Evolutionary conservation across 1,284 basidiomycete genomes (phyloP).

Genomic region (Bjerkandera adusta): DNA sequence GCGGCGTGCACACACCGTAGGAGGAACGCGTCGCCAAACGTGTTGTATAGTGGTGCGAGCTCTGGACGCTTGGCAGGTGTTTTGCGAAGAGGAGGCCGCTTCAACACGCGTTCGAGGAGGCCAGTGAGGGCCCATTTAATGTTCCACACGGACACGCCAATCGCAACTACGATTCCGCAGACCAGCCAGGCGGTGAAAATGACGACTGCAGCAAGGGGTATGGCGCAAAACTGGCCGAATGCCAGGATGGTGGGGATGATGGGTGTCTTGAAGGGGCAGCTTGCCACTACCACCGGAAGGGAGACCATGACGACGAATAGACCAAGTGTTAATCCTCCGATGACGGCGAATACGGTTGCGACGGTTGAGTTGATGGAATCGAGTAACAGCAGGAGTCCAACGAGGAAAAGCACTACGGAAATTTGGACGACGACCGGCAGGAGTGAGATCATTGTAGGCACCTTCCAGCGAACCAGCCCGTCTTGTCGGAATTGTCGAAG

Average conservation of each 20-base stretch:
- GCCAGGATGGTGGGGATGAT: neutral
- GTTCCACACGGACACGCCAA: no score
- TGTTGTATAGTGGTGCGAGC: no score
- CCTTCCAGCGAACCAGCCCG: constrained; percentile 20
- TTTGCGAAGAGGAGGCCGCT: no score
- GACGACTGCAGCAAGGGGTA: neutral
- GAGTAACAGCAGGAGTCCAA: constrained; percentile 20
- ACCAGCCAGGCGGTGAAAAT: no score
- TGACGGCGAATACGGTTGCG: constrained; percentile 13
- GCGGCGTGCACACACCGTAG: no score
- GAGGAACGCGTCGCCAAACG: no score
- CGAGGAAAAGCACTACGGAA: constrained; percentile 22
- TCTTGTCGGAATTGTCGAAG: constrained; percentile 22
- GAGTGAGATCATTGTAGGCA: constrained; percentile 18
- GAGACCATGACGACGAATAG: neutral
- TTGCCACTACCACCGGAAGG: constrained; percentile 1
- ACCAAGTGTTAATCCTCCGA: constrained; percentile 5
- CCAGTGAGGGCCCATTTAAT: no score
- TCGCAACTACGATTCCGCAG: no score
- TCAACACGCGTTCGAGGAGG: no score
- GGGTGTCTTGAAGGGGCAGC: constrained; percentile 8
- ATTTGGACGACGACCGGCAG: constrained; percentile 23
- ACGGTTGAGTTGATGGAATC: constrained; percentile 18
- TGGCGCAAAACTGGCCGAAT: neutral
- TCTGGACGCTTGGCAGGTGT: no score